Conservation (phyloP, 2,329 filamentous ascomycete species). For the Paracamarosporium sp. region DNA sequence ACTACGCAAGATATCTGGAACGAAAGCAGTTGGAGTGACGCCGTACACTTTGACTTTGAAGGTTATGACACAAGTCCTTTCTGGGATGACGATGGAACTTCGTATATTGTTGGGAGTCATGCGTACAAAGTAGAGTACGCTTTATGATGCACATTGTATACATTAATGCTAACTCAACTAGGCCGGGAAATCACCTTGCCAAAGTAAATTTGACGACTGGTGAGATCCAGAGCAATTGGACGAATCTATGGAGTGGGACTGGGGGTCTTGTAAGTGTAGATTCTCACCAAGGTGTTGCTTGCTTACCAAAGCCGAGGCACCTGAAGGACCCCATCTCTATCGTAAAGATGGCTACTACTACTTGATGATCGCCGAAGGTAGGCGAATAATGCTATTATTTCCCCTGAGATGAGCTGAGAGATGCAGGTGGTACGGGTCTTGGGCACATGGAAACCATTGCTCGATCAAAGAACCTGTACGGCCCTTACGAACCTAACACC, state of each 20-base stretch:
- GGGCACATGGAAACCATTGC: constrained; percentile 47
- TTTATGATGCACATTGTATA: not conserved
- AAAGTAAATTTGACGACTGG: constrained; percentile 43
- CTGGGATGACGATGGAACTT: constrained; percentile 62
- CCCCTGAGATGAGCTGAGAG: constrained; percentile 33
- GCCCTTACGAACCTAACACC: constrained; percentile 45
- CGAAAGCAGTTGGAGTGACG: constrained; percentile 55
- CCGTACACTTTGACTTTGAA: constrained; percentile 56
- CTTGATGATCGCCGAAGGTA: constrained; percentile 43
- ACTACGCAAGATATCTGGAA: constrained; percentile 53
- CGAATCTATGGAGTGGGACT: constrained; percentile 46
- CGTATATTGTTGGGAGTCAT: constrained; percentile 53
- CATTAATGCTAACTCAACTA: constrained; percentile 6
- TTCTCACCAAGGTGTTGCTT: not conserved
- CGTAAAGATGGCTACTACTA: constrained; percentile 43
- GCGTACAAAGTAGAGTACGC: constrained; percentile 28
- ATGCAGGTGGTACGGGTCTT: constrained; percentile 40
- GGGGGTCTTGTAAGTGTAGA: constrained; percentile 28
- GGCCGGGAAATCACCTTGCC: constrained; percentile 34
- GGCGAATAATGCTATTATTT: constrained; percentile 38
- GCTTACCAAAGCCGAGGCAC: constrained; percentile 17
- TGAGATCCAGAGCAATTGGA: constrained; percentile 20
- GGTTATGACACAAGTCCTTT: constrained; percentile 63
- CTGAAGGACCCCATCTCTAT: constrained; percentile 49
- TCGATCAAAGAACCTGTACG: constrained; percentile 40